These are phyloP conservation scores for Ustanciosporium gigantosporum DNA, from an alignment of 1,284 basidiomycete genomes.

Conservation along the genomic window DNA sequence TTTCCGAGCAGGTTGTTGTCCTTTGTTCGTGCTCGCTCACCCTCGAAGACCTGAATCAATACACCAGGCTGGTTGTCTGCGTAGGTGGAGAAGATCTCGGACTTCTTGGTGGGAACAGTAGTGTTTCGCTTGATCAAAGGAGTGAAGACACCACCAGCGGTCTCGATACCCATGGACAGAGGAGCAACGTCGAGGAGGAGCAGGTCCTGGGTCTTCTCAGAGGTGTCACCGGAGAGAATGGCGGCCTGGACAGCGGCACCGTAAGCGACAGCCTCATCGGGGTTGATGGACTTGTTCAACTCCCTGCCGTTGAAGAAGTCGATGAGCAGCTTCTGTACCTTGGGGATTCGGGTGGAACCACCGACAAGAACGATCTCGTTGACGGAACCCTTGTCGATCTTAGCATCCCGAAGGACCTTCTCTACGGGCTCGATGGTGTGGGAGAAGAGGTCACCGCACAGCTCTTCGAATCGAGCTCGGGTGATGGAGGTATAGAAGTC, in stretches of 20 bases:
- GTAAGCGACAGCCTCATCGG: conserved; percentile 98
- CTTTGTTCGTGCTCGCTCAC: conserved; percentile 98
- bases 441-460: conserved; percentile 96
- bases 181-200: conserved; percentile 96
- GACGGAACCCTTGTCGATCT: conserved; percentile 87
- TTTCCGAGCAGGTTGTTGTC: conserved; percentile 99
- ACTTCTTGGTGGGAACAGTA: conserved; percentile 98
- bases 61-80: conserved; percentile 99
- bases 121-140: conserved; percentile 98
- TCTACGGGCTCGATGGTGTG: conserved; percentile 96
- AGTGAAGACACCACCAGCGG: conserved; percentile 98
- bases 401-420: conserved; percentile 96
- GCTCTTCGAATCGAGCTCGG: conserved; percentile 97
- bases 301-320: conserved; percentile 91
- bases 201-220: conserved; percentile 95
- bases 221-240: conserved; percentile 95
- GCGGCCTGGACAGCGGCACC: conserved; percentile 99
- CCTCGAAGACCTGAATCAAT: conserved; percentile 97
- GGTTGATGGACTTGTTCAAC: conserved; percentile 79
- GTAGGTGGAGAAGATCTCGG: conserved; percentile 98
- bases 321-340: conserved; percentile 94
- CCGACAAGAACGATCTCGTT: conserved; percentile 97
- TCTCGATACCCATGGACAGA: conserved; percentile 93
- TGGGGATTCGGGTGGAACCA: conserved; percentile 97
- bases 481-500: conserved; percentile 99